Evolutionary conservation across 163 green algal genomes (phyloP).

Genomic region (Trebouxia gelatinosa): DNA sequence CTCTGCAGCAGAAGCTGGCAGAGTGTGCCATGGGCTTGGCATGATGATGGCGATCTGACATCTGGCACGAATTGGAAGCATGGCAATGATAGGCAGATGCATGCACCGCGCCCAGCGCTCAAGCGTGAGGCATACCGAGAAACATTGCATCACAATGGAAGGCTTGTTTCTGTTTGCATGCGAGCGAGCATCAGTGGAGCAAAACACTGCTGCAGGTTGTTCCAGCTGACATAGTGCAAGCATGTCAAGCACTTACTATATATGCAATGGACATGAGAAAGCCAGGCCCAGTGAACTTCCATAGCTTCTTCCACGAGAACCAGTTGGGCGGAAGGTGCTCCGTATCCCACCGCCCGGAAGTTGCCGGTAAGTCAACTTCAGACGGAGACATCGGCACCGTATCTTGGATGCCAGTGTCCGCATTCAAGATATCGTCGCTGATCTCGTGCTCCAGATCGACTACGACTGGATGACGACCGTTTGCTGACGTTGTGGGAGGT

Average conservation of each 20-base stretch:
- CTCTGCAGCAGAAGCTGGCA: neutral
- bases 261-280: slow-evolving; percentile 89
- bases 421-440: neutral
- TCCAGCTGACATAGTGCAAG: neutral
- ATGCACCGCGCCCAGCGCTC: neutral
- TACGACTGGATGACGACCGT: neutral
- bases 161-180: neutral
- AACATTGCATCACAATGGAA: neutral
- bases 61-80: neutral
- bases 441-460: slow-evolving; percentile 6
- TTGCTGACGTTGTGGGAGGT: no score
- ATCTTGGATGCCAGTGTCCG: neutral
- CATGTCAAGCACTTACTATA: slow-evolving; percentile 47
- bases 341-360: neutral
- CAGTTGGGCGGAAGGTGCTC: slow-evolving; percentile 28
- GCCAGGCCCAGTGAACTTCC: slow-evolving; percentile 62
- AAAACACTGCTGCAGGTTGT: no score
- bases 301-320: slow-evolving; percentile 51
- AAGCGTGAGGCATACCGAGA: neutral
- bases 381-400: neutral
- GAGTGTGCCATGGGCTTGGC: no score
- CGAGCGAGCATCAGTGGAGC: neutral
- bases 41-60: neutral
- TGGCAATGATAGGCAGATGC: neutral
- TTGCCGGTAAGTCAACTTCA: slow-evolving; percentile 17